Conservation (phyloP, 2,329 filamentous ascomycete genomes). For the Hortaea sp. region DNA sequence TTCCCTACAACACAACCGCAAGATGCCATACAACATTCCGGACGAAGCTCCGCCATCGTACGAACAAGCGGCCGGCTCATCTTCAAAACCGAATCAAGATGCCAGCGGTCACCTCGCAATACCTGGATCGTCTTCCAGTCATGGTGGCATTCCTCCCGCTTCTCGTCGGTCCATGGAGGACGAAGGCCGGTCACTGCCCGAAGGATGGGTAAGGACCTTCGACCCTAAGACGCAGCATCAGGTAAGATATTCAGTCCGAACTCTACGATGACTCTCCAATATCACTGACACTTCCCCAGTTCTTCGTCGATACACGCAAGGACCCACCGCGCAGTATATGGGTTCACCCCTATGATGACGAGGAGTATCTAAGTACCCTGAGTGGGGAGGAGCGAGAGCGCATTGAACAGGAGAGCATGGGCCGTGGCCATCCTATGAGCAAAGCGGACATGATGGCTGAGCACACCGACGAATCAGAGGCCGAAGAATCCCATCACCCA, state of each 20-base stretch:
- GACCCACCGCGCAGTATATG: conserved; percentile 49
- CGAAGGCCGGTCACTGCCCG: conserved; percentile 43
- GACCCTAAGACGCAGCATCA: conserved; percentile 42
- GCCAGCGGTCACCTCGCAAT: conserved; percentile 13
- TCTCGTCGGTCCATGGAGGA: conserved; percentile 53
- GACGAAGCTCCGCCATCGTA: conserved; percentile 12
- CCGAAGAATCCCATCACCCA: conserved; percentile 23
- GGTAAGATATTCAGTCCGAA: too few species aligned
- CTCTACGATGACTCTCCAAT: too few species aligned
- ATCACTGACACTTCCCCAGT: conserved; percentile 30
- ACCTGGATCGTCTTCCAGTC: conserved; percentile 12
- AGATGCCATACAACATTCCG: conserved; percentile 8
- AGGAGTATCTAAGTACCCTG: conserved; percentile 41
- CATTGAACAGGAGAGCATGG: conserved; percentile 31
- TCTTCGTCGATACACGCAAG: conserved; percentile 50
- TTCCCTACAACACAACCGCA: neutral
- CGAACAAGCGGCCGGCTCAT: conserved; percentile 6
- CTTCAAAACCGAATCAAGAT: conserved; percentile 1
- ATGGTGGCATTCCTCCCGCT: conserved; percentile 44
- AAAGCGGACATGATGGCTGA: conserved; percentile 35
- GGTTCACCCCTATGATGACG: conserved; percentile 53
- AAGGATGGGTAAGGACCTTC: conserved; percentile 48
- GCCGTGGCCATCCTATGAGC: conserved; percentile 21
- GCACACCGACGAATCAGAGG: conserved; percentile 38
- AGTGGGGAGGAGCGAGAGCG: conserved; percentile 39